These are phyloP conservation scores for Chlamydomonas incerta DNA, from an alignment of 139 green algal species.

Conservation along the genomic window DNA sequence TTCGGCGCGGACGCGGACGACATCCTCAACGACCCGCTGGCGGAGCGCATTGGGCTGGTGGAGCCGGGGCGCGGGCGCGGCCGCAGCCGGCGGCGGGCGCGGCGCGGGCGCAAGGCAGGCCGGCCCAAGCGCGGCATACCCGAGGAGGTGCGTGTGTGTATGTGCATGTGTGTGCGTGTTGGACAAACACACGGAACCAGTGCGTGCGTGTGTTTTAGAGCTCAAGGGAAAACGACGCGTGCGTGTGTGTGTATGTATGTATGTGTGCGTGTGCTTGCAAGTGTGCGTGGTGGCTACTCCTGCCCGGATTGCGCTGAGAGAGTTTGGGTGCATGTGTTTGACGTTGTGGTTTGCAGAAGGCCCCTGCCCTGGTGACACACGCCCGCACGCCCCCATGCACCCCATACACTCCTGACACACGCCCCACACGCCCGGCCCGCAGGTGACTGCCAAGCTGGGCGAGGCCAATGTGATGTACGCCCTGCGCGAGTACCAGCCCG, in stretches of 20 bases:
- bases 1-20: conserved; percentile 67
- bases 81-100: background rate
- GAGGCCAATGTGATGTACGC: conserved; percentile 93
- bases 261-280: too few species aligned
- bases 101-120: background rate
- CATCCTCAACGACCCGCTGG: conserved; percentile 68
- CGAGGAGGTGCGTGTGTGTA: conserved; percentile 12
- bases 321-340: too few species aligned
- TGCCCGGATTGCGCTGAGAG: too few species aligned
- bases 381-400: background rate
- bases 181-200: too few species aligned
- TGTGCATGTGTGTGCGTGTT: too few species aligned
- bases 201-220: too few species aligned
- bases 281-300: too few species aligned
- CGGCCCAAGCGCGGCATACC: background rate
- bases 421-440: too few species aligned
- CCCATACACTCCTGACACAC: background rate
- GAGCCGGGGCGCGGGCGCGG: conserved; percentile 6
- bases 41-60: conserved; percentile 63
- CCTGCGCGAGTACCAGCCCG: conserved; percentile 62
- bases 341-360: too few species aligned
- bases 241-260: too few species aligned
- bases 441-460: conserved; percentile 67
- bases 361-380: too few species aligned
- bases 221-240: too few species aligned